These are phyloP conservation scores for Fragilariopsis cylindrus DNA, from an alignment of 108 stramenopile genomes.

Conservation along the genomic window DNA sequence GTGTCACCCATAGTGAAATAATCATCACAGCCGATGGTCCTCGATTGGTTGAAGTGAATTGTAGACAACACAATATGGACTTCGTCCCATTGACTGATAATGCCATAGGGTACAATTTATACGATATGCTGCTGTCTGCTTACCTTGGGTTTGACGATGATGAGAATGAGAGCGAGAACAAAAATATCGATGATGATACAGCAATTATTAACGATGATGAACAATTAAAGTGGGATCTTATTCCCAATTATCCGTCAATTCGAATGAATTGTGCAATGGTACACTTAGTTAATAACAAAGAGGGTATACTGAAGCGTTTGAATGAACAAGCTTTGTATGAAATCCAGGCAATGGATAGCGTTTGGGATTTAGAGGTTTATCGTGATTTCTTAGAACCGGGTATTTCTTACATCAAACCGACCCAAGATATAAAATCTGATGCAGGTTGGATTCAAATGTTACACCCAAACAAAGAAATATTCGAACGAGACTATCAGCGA, in stretches of 20 bases:
- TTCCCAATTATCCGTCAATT: constrained; percentile 56
- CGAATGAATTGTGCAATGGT: constrained; percentile 70
- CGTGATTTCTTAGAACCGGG: constrained; percentile 59
- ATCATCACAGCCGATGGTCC: constrained; percentile 60
- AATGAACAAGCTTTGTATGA: constrained; percentile 57
- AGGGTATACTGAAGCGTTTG: constrained; percentile 54
- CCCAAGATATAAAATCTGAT: constrained; percentile 73
- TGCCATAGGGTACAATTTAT: constrained; percentile 81
- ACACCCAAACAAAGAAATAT: constrained; percentile 61
- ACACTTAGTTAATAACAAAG: constrained; percentile 65
- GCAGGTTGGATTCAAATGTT: constrained; percentile 85
- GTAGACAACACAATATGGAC: constrained; percentile 87
- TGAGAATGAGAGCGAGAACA: constrained; percentile 29
- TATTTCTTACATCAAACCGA: constrained; percentile 49
- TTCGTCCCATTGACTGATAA: constrained; percentile 76
- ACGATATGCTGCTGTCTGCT: constrained; percentile 73
- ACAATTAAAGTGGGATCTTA: constrained; percentile 56
- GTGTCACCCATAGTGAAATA: constrained; percentile 77
- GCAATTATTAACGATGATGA: constrained; percentile 29
- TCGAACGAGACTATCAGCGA: constrained; percentile 66
- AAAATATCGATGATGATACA: constrained; percentile 32
- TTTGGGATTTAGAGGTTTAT: constrained; percentile 73
- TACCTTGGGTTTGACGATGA: constrained; percentile 52
- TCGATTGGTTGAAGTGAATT: constrained; percentile 85
- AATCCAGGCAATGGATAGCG: constrained; percentile 68